These are phyloP conservation scores for Hanseniaspora sp. DNA, from an alignment of 1,139 yeast genomes.

Conservation along the genomic window DNA sequence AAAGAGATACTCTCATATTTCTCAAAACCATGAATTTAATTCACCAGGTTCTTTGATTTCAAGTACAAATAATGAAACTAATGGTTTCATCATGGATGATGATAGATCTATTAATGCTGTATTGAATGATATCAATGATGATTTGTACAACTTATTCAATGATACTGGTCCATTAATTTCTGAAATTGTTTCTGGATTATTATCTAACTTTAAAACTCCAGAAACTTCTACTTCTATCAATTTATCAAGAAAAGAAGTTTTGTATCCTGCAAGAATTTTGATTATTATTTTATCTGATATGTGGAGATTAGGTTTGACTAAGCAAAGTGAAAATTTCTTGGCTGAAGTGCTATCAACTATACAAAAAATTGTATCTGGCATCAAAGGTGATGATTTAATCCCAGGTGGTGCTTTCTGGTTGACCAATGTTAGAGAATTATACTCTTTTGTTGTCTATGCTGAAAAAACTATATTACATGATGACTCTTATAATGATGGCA, in stretches of 20 bases:
- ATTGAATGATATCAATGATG: constrained; percentile 48
- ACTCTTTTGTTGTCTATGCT: constrained; percentile 89
- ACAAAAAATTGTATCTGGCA: constrained; percentile 59
- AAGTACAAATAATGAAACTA: constrained; percentile 27
- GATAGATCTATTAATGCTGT: constrained; percentile 44
- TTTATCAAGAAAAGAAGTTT: constrained; percentile 76
- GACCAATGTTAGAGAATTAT: constrained; percentile 89
- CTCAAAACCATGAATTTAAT: constrained; percentile 16
- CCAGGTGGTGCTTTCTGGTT: constrained; percentile 97
- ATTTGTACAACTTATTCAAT: constrained; percentile 59
- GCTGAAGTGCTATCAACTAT: constrained; percentile 85
- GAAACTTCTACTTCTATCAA: constrained; percentile 74
- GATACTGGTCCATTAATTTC: constrained; percentile 69
- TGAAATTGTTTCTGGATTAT: constrained; percentile 78
- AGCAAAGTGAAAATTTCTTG: constrained; percentile 80
- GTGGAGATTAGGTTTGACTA: constrained; percentile 96
- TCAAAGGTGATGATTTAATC: constrained; percentile 77
- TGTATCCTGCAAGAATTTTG: constrained; percentile 92
- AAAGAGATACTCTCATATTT: constrained; percentile 13
- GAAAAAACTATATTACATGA: constrained; percentile 79
- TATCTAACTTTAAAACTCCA: constrained; percentile 83
- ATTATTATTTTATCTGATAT: constrained; percentile 86
- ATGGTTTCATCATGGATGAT: constrained; percentile 37
- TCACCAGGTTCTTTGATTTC: constrained; percentile 16
- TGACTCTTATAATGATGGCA: constrained; percentile 65